Base-by-base conservation (phyloP, 495 filamentous ascomycete species). In the Neurospora intermedia region DNA sequence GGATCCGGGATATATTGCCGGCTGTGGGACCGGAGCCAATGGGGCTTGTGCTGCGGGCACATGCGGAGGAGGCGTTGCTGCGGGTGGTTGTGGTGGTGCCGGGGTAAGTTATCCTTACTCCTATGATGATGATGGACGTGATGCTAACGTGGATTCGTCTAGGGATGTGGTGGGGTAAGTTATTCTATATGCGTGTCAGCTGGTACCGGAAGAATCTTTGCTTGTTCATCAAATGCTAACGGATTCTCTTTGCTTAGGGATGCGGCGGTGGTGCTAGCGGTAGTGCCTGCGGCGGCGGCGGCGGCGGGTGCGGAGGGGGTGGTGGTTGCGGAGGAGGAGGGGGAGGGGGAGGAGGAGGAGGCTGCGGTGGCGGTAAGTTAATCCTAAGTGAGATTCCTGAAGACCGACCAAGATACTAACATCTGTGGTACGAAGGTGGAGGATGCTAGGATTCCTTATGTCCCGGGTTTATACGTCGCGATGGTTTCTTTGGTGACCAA, bases 231-330 rank as follows among this genome's bases (percentile, higher is more conserved):
- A 39, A 73, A 54, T 45, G 48, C 38, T 73, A 23, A 70, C 69
- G 16, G 42, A 6, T 69, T 40, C 39, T 69, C 13, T 86, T 83
- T 3, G 85, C 83, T 70, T 87, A 86, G 75, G 83, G 80, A 45
- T 77, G 80, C 11, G 85, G 86, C 13, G 82, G 83, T 42, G 87
- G 88, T 80, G 87, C 85, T n/a, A 87, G 88, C 16, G 85, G 85
- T 45, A 87, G 88, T 1, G 80, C 43, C 18, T 46, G 81, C 11
- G 86, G 86, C 75, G 85, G 83, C 11, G 86, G 86, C 75, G 85
- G 83, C 73, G 86, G 86, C 27, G 78, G 77, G 3, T 83, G 82
- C 18, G 80, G 80, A 7, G 77, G 79, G 13, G 83, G 81, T 15
- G 81, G 83, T 45, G 79, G 82, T 70, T 80, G 84, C 4, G 77